Conservation (phyloP, 176 grass and related monocot species). For the Carex littledalei region DNA sequence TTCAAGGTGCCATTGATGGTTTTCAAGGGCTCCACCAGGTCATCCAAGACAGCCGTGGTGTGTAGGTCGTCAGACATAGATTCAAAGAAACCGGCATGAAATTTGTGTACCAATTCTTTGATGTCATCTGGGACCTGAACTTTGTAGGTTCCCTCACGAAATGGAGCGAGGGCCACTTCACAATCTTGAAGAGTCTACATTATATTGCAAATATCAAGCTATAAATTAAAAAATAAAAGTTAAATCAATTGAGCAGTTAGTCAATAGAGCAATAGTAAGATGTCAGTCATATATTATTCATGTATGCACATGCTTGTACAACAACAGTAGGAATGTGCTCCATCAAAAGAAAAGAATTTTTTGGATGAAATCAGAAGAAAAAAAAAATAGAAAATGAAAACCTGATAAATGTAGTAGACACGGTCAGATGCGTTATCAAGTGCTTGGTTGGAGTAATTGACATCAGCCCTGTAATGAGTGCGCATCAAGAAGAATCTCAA, state of each 20-base stretch:
- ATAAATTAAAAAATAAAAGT: neutral
- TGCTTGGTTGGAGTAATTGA: slow-evolving; percentile 70
- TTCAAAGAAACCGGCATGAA: slow-evolving; percentile 44
- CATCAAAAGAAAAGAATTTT: neutral
- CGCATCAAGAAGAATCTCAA: slow-evolving; percentile 95
- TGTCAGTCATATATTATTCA: neutral
- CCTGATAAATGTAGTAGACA: slow-evolving; percentile 92
- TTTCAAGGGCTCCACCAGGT: slow-evolving; percentile 74
- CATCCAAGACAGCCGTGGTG: slow-evolving; percentile 88
- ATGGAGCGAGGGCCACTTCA: slow-evolving; percentile 39
- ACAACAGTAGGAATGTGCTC: slow-evolving; percentile 1
- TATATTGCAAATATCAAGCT: neutral
- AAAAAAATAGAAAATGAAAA: slow-evolving; percentile 18
- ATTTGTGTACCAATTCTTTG: slow-evolving; percentile 48
- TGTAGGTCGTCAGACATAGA: slow-evolving; percentile 79
- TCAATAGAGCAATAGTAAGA: neutral
- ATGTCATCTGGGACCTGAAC: slow-evolving; percentile 41
- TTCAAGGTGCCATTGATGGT: slow-evolving; percentile 78
- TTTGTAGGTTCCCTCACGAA: slow-evolving; percentile 37
- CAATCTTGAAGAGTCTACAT: slow-evolving; percentile 78
- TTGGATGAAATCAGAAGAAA: neutral
- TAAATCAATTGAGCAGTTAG: neutral
- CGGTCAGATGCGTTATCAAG: slow-evolving; percentile 62
- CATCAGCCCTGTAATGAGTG: slow-evolving; percentile 84
- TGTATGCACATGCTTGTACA: neutral